Evolutionary conservation across 2,329 filamentous ascomycete species (phyloP).

Genomic region (Trichoderma afroharzianum): DNA sequence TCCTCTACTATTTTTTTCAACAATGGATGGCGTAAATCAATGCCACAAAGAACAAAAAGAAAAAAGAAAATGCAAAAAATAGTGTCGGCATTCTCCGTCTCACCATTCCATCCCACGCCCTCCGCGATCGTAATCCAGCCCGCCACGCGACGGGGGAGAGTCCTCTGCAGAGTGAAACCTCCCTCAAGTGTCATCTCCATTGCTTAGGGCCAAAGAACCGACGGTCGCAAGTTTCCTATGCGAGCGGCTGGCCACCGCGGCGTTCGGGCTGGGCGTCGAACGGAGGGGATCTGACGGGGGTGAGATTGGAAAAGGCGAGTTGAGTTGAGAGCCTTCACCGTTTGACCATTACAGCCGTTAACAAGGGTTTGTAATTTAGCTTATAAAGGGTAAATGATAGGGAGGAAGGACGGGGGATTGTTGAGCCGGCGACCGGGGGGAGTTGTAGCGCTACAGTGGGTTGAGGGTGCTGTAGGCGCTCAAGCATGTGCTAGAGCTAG

Average conservation of each 20-base stretch:
- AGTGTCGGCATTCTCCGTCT: constrained; percentile 54
- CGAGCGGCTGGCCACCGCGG: constrained; percentile 63
- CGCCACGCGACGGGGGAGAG: constrained; percentile 69
- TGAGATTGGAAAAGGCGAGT: constrained; percentile 48
- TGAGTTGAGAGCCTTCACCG: constrained; percentile 55
- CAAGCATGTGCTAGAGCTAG: background rate
- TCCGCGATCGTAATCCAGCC: constrained; percentile 62
- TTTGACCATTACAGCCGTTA: constrained; percentile 61
- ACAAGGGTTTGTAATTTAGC: background rate
- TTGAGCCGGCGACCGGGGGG: background rate
- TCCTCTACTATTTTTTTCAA: background rate
- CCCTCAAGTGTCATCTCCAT: constrained; percentile 67
- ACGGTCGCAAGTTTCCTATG: constrained; percentile 61
- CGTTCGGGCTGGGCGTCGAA: constrained; percentile 65
- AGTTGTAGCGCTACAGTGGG: background rate
- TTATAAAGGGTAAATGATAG: constrained; percentile 32
- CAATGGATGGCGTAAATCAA: background rate
- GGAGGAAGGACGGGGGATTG: no score
- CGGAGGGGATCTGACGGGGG: constrained; percentile 53
- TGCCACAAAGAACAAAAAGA: constrained; percentile 19
- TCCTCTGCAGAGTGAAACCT: constrained; percentile 70
- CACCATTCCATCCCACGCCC: constrained; percentile 55
- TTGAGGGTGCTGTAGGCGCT: background rate
- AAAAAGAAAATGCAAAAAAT: constrained; percentile 40
- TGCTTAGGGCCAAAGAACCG: constrained; percentile 62